Base-by-base conservation (phyloP, 2,329 filamentous ascomycete species). In the Atkinsonella hypoxylon region DNA sequence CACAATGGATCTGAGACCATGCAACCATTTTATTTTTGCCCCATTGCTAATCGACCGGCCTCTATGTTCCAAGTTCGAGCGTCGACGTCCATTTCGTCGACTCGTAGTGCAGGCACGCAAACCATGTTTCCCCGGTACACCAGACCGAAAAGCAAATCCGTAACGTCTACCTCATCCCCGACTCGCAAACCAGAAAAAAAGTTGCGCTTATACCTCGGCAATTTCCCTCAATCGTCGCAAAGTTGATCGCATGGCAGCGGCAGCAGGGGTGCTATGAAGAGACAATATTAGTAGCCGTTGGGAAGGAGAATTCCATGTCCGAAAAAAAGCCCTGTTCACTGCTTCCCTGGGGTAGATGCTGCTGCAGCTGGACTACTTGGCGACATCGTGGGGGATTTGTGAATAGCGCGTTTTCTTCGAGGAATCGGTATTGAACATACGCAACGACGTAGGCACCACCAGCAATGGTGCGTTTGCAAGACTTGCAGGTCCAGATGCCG, bases 141-240 rank as follows among this genome's bases (percentile, higher is more conserved):
- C 68, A 67, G 65, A 69, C 67, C 66, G 67, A 70, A 71, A 71
- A 70, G 66, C 67, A 69, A 67, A 56, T 68, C 64, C 67, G 58
- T 65, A 65, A 62, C 64, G 57, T 60, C 56, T 8, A 26, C 26
- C 26, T 54, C 62, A 61, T 58, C 57, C 56, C 59, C 58, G 56
- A 59, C 56, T 32, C 42, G 36, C 45, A 49, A 45, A 30, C 12
- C n/a, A 41, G 5, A 41, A 44, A 34, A 59, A 60, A 55, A 55
- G 51, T 53, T 58, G 66, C 64, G 71, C 78, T 46, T 87, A 91
- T 76, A 94, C 88, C 83, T 95, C 90, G 70, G 87, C 87, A 77
- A 95, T 95, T 78, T 96, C 90, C 72, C 90, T 86, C 78, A 96
- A 81, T 83, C 90, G 86, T 78, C 90, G 87, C 76, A 96, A 89